Conservation (phyloP, 108 stramenopile genomes). For the Fistulifera solaris region DNA sequence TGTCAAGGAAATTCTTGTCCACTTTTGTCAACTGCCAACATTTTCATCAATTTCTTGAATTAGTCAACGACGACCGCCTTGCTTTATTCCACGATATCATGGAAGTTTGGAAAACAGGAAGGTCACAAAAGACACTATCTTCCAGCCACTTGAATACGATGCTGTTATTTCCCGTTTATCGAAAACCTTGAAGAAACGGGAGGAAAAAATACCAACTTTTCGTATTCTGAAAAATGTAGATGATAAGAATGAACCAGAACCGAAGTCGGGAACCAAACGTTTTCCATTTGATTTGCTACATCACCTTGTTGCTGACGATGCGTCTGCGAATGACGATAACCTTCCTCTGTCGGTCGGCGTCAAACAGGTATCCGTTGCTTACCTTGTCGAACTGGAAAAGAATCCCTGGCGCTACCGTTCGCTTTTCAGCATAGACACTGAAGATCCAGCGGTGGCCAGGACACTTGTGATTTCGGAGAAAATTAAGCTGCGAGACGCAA, state of each 20-base stretch:
- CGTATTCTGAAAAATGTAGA: conserved; percentile 42
- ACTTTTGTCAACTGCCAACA: conserved; percentile 74
- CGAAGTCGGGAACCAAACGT: neutral
- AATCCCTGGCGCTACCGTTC: conserved; percentile 64
- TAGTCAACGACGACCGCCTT: conserved; percentile 39
- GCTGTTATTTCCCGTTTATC: neutral
- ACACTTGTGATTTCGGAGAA: conserved; percentile 16
- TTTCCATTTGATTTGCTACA: conserved; percentile 35
- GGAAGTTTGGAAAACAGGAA: conserved; percentile 33
- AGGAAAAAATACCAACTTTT: conserved; percentile 76
- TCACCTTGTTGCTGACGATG: conserved; percentile 21
- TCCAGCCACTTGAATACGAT: no score
- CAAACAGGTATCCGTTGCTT: conserved; percentile 30
- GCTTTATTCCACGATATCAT: conserved; percentile 79
- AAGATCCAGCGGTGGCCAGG: conserved; percentile 3
- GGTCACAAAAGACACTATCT: neutral
- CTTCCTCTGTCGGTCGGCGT: conserved; percentile 11
- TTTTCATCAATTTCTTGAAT: conserved; percentile 72
- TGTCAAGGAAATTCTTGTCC: conserved; percentile 74
- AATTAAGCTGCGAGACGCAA: conserved; percentile 63
- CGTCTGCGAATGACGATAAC: neutral
- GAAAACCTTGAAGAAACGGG: conserved; percentile 41
- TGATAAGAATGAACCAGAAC: conserved; percentile 10
- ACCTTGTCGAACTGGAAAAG: conserved; percentile 59
- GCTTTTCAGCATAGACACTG: conserved; percentile 37